Base-by-base conservation (phyloP, 108 stramenopile genomes). In the Cyclotella choctawhatcheeana region DNA sequence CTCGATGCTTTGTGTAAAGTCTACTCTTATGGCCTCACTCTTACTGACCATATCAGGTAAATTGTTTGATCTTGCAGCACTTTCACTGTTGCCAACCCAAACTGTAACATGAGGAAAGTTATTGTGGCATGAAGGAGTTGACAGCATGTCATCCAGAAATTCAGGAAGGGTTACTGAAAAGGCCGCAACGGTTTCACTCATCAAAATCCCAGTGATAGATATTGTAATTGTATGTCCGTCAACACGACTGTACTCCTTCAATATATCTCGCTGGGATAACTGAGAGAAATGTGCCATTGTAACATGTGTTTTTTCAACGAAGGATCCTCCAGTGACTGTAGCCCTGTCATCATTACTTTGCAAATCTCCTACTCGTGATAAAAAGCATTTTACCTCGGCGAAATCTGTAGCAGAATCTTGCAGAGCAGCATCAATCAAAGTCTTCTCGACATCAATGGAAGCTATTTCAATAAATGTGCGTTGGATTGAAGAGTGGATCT, bases 101-200 rank as follows among this genome's bases (percentile, higher is more conserved):
- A 94, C 55, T 47, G 93, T 94, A 13, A 94, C 71, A 67, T 94
- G 93, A 21, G 77, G 61, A 58, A 89, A 94, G 2, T 73, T n/a
- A 69, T 94, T 94, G 14, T 61, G 43, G 4, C 73, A 74, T 20
- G 52, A 29, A 4, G 89, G 89, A 16, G 90, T 35, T 14, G 50
- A 71, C 12, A 63, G 53, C 16, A n/a, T 44, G 29, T 26, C 44
- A 26, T 43, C 29, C 20, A 43, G 44, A 18, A 44, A 66, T 16
- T 52, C 34, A 13, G 83, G 64, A 35, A 94, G 44, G 5, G 59
- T 50, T 2, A 91, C 82, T 21, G 71, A 69, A 14, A 94, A 44
- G 14, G 93, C 93, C 14, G 86, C 89, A 37, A 83, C 47, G 0
- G 59, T 54, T 12, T 76, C 69, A 34, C 61, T 76, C 66, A 85